A percentile compares a stretch with the other conserved stretches of the same genome.
Evolutionary conservation across 345 rosid species (phyloP).

Genomic region (Syzygium aromaticum): DNA sequence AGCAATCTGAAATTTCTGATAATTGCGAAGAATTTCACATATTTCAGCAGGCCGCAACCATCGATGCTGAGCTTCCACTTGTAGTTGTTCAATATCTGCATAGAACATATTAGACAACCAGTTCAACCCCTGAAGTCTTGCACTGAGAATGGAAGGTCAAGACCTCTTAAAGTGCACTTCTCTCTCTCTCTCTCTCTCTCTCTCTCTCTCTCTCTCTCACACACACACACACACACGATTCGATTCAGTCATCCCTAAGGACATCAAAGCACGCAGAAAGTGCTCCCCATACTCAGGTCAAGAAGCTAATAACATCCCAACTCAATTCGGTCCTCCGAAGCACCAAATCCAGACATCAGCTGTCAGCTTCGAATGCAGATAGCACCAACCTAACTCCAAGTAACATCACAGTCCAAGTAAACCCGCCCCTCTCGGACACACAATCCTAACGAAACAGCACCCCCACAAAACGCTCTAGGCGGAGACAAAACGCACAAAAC

Average conservation of each 20-base stretch:
- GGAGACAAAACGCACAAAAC: not conserved
- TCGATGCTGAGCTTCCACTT: slow-evolving; percentile 72
- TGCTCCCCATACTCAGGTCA: not conserved
- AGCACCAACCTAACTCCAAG: not conserved
- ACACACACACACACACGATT: rapidly evolving
- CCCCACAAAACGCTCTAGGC: not conserved
- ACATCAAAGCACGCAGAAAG: not conserved
- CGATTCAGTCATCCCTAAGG: too few relatives aligned
- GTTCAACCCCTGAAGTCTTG: not conserved
- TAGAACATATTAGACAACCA: not conserved
- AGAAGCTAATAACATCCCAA: not conserved
- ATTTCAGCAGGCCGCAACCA: slow-evolving; percentile 97
- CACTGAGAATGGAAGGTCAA: not conserved
- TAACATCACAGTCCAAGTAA: not conserved
- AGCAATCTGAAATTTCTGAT: slow-evolving; percentile 64
- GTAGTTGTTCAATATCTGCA: slow-evolving; percentile 30
- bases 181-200: not conserved
- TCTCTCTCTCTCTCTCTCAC: too few relatives aligned
- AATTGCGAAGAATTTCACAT: slow-evolving; percentile 81
- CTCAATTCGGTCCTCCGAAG: not conserved
- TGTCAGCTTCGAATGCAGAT: not conserved
- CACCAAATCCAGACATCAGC: not conserved
- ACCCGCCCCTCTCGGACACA: not conserved
- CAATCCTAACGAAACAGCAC: not conserved
- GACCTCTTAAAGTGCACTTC: not conserved